These are phyloP conservation scores for Termitomyces sp. DNA, from an alignment of 768 basidiomycete species.

Conservation along the genomic window DNA sequence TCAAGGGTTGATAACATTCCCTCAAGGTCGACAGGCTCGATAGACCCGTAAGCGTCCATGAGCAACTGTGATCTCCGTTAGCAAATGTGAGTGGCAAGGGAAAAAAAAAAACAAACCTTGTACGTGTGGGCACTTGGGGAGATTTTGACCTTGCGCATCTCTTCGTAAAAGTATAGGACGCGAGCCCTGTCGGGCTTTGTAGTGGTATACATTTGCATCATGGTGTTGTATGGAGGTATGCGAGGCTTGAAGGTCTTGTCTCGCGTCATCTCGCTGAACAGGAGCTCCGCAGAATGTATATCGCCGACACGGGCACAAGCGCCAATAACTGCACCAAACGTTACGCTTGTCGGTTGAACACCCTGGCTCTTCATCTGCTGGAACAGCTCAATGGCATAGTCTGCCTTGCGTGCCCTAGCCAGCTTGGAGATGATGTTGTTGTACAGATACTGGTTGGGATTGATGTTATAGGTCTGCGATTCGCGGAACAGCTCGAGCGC, in stretches of 20 bases:
- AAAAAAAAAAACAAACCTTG: conserved; percentile 56
- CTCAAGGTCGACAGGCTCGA: conserved; percentile 76
- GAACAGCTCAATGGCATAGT: conserved; percentile 86
- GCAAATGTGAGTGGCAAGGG: conserved; percentile 2
- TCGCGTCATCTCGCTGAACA: conserved; percentile 84
- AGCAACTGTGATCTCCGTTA: conserved; percentile 54
- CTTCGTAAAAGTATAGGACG: conserved; percentile 73
- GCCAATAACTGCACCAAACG: conserved; percentile 91
- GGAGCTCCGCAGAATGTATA: conserved; percentile 68
- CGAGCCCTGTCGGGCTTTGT: conserved; percentile 85
- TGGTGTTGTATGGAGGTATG: conserved; percentile 95
- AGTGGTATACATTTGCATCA: conserved; percentile 95
- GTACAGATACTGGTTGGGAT: conserved; percentile 85
- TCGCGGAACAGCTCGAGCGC: conserved; percentile 86
- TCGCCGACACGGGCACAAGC: conserved; percentile 96
- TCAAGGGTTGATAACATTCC: conserved; percentile 73
- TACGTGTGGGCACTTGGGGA: conserved; percentile 89
- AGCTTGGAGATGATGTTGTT: conserved; percentile 98
- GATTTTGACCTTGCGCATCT: conserved; percentile 60
- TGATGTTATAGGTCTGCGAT: conserved; percentile 63
- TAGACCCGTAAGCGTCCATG: conserved; percentile 82
- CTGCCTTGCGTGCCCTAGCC: conserved; percentile 91
- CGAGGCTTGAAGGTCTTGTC: conserved; percentile 79
- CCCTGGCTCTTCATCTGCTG: conserved; percentile 73
- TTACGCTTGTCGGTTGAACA: conserved; percentile 76